These are phyloP conservation scores for Globisporangium solare DNA, from an alignment of 352 stramenopile genomes.

Conservation along the genomic window DNA sequence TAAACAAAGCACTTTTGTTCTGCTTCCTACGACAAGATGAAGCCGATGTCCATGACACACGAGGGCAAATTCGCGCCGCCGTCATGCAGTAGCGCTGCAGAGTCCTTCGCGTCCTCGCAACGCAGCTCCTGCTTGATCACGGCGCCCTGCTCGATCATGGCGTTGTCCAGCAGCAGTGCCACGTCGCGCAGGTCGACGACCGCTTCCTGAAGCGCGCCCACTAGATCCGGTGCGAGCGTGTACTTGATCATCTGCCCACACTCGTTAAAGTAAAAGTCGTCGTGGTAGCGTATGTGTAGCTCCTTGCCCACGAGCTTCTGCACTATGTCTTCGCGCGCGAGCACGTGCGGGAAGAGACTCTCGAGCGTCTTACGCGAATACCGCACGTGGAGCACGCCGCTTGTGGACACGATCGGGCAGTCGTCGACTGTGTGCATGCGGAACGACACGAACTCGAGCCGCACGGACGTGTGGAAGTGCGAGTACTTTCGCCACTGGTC, in stretches of 20 bases:
- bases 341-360: constrained; percentile 37
- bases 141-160: constrained; percentile 24
- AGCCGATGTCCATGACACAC: constrained; percentile 18
- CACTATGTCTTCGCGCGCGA: constrained; percentile 31
- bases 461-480: constrained; percentile 26
- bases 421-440: constrained; percentile 19
- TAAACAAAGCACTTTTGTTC: not conserved
- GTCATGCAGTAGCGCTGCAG: too few species aligned
- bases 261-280: constrained; percentile 37
- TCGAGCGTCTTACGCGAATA: constrained; percentile 46
- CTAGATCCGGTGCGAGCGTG: constrained; percentile 31
- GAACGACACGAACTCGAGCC: constrained; percentile 20
- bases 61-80: not conserved
- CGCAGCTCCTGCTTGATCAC: constrained; percentile 19
- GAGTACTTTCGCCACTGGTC: constrained; percentile 27
- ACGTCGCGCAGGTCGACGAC: constrained; percentile 33
- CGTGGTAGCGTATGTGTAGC: constrained; percentile 33
- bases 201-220: constrained; percentile 30
- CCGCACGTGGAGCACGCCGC: constrained; percentile 32
- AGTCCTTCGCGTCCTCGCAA: not conserved
- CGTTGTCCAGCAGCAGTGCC: constrained; percentile 27
- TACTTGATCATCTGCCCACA: constrained; percentile 23
- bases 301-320: constrained; percentile 40
- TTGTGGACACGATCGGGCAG: constrained; percentile 20
- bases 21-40: constrained; percentile 20